A percentile compares a stretch with the other conserved stretches of the same genome.
Evolutionary conservation across 1,284 basidiomycete genomes (phyloP).

Genomic region (Taiwanofungus camphoratus): DNA sequence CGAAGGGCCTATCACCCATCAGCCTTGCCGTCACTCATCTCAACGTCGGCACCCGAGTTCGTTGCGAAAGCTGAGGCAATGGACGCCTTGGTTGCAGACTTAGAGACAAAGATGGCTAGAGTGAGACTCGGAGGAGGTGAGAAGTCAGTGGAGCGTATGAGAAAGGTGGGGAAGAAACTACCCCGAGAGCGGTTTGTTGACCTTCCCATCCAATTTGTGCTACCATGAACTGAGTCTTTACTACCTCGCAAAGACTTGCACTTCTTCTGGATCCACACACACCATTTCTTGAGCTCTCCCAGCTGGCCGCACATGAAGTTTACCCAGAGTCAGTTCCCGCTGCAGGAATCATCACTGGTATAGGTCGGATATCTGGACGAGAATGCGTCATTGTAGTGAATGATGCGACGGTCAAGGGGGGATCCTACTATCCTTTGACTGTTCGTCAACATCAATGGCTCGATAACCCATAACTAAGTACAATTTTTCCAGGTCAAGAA

Average conservation of each 20-base stretch:
- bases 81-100: slow-evolving; percentile 59
- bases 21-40: slow-evolving; percentile 66
- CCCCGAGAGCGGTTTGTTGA: slow-evolving; percentile 73
- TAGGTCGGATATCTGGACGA: slow-evolving; percentile 73
- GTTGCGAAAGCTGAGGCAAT: slow-evolving; percentile 57
- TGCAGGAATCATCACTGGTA: slow-evolving; percentile 89
- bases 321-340: slow-evolving; percentile 83
- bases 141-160: slow-evolving; percentile 75
- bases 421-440: slow-evolving; percentile 90
- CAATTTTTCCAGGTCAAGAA: slow-evolving; percentile 73
- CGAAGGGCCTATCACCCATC: slow-evolving; percentile 54
- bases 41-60: slow-evolving; percentile 68
- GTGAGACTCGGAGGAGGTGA: slow-evolving; percentile 58
- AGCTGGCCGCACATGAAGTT: slow-evolving; percentile 83
- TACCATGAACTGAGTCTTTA: too few species aligned
- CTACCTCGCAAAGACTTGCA: slow-evolving; percentile 47
- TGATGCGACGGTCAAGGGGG: slow-evolving; percentile 92
- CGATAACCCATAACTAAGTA: not conserved
- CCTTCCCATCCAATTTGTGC: too few species aligned
- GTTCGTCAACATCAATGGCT: slow-evolving; percentile 34
- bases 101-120: slow-evolving; percentile 51
- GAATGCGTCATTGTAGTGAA: slow-evolving; percentile 91
- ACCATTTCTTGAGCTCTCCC: slow-evolving; percentile 87
- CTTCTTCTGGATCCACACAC: slow-evolving; percentile 79
- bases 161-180: slow-evolving; percentile 78